Evolutionary conservation across 2,329 filamentous ascomycete species (phyloP), one percentile per base, ranked within the genome.

Genomic region (Gremmenia infestans): DNA sequence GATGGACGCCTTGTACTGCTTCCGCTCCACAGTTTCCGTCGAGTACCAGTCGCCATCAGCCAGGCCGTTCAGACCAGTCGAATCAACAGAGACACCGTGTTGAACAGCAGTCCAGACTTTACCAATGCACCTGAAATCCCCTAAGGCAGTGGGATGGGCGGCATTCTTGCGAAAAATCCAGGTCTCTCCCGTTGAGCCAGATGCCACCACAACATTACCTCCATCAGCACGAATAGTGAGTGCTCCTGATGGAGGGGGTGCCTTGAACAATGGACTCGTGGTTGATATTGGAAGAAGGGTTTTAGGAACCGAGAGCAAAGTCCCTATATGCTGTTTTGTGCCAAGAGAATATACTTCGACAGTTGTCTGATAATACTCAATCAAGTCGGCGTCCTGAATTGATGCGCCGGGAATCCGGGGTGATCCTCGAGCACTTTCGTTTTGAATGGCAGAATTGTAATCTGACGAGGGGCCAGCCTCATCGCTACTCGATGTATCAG

Each of bases 101-200:
- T 94, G 89, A 28, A 96, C 76, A 46, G 85, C 86, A 0, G 94
- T 97, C 94, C 94, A 99, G 17, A 95, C 75, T 73, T 99, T 99
- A 19, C 87, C 92, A 54, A 94, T 78, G 65, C 91, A 97, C 39
- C 72, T 62, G 42, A 68, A 64, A 12, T 54, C 56, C 9, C 55
- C 56, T 7, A 28, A 46, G 2, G 45, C 50, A 22, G 32, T 22
- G 4, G 36, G 36, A 11, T 45, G 76, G 69, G 80, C 86, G 15
- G 71, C 68, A 46, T 74, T 62, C 59, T 85, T 81, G 8, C 78
- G 74, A 64, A 81, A 97, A 7, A 96, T 76, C 79, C 88, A 96
- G 47, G 93, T 85, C 73, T 97, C 93, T 12, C 93, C 93, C 50
- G 90, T 96, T 22, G 80, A 74, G 2, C 91, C 91, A 50, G 91